Evolutionary conservation across 306 rosid species (phyloP).

Genomic region (Canavalia ensiformis): DNA sequence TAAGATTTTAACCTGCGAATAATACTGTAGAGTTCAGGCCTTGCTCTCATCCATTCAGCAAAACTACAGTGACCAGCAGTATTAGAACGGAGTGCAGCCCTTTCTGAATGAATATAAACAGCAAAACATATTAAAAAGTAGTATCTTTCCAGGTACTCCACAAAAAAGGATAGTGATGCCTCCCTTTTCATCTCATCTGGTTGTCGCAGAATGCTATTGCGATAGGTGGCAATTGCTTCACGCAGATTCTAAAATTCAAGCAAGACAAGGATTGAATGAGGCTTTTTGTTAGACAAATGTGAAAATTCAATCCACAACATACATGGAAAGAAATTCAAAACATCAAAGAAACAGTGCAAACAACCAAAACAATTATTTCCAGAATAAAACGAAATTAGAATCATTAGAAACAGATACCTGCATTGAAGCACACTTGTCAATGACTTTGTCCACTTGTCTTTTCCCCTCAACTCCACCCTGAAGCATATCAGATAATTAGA

Average conservation of each 20-base stretch:
- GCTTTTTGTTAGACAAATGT: slow-evolving; percentile 12
- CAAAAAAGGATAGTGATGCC: slow-evolving; percentile 77
- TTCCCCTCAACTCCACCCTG: slow-evolving; percentile 94
- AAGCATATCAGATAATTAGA: slow-evolving; percentile 43
- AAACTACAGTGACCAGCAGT: slow-evolving; percentile 58
- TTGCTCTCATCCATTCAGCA: slow-evolving; percentile 91
- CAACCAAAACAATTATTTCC: slow-evolving; percentile 18
- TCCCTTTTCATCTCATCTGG: slow-evolving; percentile 94
- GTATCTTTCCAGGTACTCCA: slow-evolving; percentile 93
- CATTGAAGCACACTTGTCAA: slow-evolving; percentile 90
- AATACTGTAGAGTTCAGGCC: slow-evolving; percentile 89
- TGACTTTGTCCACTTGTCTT: slow-evolving; percentile 91
- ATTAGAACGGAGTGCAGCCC: slow-evolving; percentile 62
- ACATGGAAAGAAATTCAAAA: slow-evolving; percentile 30
- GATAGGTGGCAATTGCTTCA: slow-evolving; percentile 86
- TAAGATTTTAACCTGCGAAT: slow-evolving; percentile 71
- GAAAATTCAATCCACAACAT: slow-evolving; percentile 37
- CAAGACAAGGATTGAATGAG: slow-evolving; percentile 42
- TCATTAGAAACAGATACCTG: slow-evolving; percentile 61
- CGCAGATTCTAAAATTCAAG: slow-evolving; percentile 72
- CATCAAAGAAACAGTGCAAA: slow-evolving; percentile 21
- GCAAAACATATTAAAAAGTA: slow-evolving; percentile 94
- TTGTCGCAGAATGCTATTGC: slow-evolving; percentile 80
- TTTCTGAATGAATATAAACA: slow-evolving; percentile 81
- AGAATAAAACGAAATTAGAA: slow-evolving; percentile 34